Evolutionary conservation across 2,329 filamentous ascomycete genomes (phyloP), one percentile per base, ranked within the genome.

Genomic region (Trichoderma pleuroti): DNA sequence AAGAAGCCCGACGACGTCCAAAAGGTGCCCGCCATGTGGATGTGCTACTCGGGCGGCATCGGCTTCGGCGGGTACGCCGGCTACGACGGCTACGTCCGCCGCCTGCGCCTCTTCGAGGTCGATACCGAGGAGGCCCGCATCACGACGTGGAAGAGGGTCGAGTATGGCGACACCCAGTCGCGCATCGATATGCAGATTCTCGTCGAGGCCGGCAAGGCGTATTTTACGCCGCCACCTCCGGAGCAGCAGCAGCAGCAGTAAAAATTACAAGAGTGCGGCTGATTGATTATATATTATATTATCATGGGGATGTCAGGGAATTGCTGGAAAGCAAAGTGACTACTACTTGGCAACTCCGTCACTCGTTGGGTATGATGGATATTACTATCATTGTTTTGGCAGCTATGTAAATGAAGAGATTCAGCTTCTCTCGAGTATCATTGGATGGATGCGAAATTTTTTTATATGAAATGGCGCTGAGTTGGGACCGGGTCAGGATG

Each of bases 1-100:
- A 71, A 70, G 54, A 76, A 72, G 16, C 81, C 86, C 52, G 80
- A 84, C 26, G 67, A 61, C 16, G 54, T 32, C 28, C 32, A 54
- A 18, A 70, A 66, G n/a, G 86, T 86, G 62, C 90, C 92, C 0
- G 87, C 91, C 34, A 83, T 98, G 3, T 99, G 96, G 96, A 97
- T 99, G 94, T 99, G 96, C 84, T 98, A 98, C 80, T 95, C 91
- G 10, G 96, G 96, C 36, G 96, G 92, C 30, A 89, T 90, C 32
- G 96, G 96, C 1, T 97, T 99, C 76, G 96, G 96, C 69, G 96
- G 96, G 0, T 99, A 99, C 78, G 96, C 92, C 24, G 94, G 95
- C 7, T 98, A 98, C 78, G 91, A 90, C 54, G 92, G 91, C 5
- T 98, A 92, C 78, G 87, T 94, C 76, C 91, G 96, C 30, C 90